phyloP scores from a whole-genome alignment of 352 stramenopile genomes.

The Thalassiosira exigua region DNA sequence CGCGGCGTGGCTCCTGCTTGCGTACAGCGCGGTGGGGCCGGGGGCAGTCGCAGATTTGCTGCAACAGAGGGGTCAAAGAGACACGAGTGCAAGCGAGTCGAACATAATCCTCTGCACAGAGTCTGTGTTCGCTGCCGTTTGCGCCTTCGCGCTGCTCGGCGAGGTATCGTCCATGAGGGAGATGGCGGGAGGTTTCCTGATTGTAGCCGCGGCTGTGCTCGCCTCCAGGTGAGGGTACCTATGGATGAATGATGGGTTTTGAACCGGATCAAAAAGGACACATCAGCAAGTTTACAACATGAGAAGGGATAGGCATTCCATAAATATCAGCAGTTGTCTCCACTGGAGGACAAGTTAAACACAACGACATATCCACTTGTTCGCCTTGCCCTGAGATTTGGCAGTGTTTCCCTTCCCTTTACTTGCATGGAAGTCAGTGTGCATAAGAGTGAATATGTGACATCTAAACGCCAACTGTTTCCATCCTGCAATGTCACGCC shows the following conservation, averaged over 20 bases:
- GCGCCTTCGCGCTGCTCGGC: conserved; percentile 58
- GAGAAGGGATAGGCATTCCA: no score
- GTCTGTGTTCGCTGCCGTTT: conserved; percentile 68
- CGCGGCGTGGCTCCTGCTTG: conserved; percentile 54
- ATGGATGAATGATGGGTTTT: background rate
- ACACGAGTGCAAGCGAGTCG: conserved; percentile 62
- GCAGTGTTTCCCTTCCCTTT: no score
- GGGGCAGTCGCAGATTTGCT: conserved; percentile 69
- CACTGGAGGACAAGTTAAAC: no score
- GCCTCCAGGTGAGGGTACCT: conserved; percentile 21
- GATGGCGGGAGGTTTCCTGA: conserved; percentile 57
- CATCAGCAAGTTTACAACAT: no score
- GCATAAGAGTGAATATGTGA: no score
- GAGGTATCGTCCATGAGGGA: conserved; percentile 64
- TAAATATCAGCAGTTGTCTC: no score
- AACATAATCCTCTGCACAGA: conserved; percentile 74
- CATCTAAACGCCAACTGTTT: no score
- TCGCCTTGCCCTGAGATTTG: no score
- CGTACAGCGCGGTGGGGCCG: conserved; percentile 64
- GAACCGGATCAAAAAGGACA: no score
- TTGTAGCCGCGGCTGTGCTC: conserved; percentile 60
- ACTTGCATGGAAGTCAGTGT: no score
- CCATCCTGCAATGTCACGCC: no score
- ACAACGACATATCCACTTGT: no score
- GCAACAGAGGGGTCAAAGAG: conserved; percentile 67